Evolutionary conservation across 495 filamentous ascomycete species (phyloP).

Genomic region (Aspergillus steynii): DNA sequence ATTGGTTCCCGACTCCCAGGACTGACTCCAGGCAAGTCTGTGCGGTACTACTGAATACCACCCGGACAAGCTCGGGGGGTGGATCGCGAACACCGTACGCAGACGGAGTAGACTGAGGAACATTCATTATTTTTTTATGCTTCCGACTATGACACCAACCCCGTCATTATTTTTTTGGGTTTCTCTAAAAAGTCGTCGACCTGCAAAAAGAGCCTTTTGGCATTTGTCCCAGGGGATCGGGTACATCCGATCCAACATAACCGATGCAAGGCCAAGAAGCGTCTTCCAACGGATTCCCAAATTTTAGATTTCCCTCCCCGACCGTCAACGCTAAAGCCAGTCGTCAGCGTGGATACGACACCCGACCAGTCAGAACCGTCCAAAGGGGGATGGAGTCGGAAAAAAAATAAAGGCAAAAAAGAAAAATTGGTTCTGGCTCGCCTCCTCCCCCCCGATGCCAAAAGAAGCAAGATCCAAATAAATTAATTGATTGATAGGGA

Average conservation of each 20-base stretch:
- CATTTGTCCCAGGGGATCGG: slow-evolving; percentile 10
- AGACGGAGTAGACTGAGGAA: too few relatives aligned
- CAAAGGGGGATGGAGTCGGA: background rate
- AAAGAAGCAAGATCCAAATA: background rate
- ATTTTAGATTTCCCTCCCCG: background rate
- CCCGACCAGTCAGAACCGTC: background rate
- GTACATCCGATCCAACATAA: slow-evolving; percentile 15
- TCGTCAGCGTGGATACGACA: background rate
- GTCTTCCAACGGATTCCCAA: background rate
- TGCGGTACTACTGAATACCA: background rate
- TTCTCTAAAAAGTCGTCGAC: background rate
- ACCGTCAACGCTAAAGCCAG: background rate
- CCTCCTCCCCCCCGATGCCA: background rate
- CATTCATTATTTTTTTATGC: too few relatives aligned
- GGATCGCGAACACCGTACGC: background rate
- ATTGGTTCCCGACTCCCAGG: background rate
- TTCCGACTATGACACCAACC: background rate
- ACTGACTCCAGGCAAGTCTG: background rate
- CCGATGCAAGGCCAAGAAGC: slow-evolving; percentile 2
- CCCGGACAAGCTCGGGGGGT: background rate
- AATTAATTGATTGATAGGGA: slow-evolving; percentile 1
- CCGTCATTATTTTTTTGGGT: background rate
- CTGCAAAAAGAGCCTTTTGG: background rate
- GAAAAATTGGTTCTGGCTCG: background rate
- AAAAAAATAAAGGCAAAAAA: slow-evolving; percentile 1